These are phyloP conservation scores for Xylaria polymorpha DNA, from an alignment of 2,329 filamentous ascomycete species.

Conservation along the genomic window DNA sequence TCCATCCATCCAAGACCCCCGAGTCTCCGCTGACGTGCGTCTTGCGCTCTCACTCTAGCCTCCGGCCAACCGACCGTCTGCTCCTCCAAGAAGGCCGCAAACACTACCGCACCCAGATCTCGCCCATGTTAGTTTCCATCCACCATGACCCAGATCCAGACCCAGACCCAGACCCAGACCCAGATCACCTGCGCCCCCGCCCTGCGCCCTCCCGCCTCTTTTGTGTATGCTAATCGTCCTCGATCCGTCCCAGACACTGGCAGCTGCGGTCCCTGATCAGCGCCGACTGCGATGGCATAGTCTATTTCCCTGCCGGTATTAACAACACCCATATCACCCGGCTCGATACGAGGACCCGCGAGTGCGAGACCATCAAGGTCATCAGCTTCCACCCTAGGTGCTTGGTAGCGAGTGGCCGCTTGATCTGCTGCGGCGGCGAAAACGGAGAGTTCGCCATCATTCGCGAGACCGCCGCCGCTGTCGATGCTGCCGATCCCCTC, in stretches of 20 bases:
- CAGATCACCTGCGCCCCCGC: neutral
- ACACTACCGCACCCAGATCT: conserved; percentile 75
- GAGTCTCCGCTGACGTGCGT: conserved; percentile 25
- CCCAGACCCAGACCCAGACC: neutral
- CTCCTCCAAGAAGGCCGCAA: conserved; percentile 70
- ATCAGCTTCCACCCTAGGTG: conserved; percentile 83
- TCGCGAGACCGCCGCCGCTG: conserved; percentile 55
- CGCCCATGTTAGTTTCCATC: conserved; percentile 66
- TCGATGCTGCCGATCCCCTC: conserved; percentile 43
- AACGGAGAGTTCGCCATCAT: conserved; percentile 88
- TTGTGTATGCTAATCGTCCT: conserved; percentile 32
- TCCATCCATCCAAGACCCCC: neutral
- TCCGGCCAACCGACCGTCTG: conserved; percentile 73
- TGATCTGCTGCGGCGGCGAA: conserved; percentile 91
- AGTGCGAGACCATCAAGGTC: conserved; percentile 77
- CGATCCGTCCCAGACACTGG: conserved; percentile 71
- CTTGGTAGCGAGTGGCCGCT: conserved; percentile 85
- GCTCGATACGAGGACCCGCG: conserved; percentile 75
- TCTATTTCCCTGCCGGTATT: conserved; percentile 86
- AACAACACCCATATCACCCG: conserved; percentile 74
- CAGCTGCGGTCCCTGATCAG: conserved; percentile 92
- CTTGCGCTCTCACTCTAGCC: conserved; percentile 56
- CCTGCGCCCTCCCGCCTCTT: conserved; percentile 2
- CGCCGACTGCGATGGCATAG: conserved; percentile 76
- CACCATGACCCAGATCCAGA: neutral